A percentile compares a stretch with the other conserved stretches of the same genome.
These are phyloP conservation scores for Chytriomyces sp. DNA, from an alignment of 192 early-diverging fungal genomes.

Conservation along the genomic window DNA sequence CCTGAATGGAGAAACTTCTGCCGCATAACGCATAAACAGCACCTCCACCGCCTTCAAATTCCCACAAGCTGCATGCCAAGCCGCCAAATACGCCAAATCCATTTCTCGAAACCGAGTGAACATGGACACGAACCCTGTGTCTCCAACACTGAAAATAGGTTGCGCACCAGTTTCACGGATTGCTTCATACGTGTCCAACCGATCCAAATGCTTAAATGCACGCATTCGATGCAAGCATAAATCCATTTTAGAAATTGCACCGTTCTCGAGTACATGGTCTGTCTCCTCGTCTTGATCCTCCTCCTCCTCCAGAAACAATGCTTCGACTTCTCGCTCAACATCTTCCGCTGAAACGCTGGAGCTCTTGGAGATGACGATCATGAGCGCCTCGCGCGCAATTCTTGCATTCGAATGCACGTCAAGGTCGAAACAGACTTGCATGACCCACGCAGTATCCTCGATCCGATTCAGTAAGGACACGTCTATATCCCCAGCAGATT, in stretches of 20 bases:
- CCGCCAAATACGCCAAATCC: constrained; percentile 64
- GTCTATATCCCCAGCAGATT: constrained; percentile 58
- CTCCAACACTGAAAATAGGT: constrained; percentile 5
- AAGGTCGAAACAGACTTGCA: constrained; percentile 7
- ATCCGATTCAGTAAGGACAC: constrained; percentile 38
- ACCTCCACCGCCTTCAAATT: constrained; percentile 63
- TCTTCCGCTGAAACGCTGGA: constrained; percentile 50
- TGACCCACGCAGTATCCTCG: constrained; percentile 31
- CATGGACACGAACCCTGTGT: constrained; percentile 47
- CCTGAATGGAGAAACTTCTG: constrained; percentile 64
- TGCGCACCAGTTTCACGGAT: constrained; percentile 45
- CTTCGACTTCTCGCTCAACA: constrained; percentile 47
- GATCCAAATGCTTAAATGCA: constrained; percentile 66
- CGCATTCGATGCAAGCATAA: constrained; percentile 58
- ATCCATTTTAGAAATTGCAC: constrained; percentile 4
- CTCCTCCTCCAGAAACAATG: constrained; percentile 34
- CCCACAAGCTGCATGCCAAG: constrained; percentile 61
- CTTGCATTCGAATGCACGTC: neutral
- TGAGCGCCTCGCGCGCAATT: constrained; percentile 46
- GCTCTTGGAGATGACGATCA: constrained; percentile 60
- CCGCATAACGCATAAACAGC: constrained; percentile 66
- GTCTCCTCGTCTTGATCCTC: constrained; percentile 21
- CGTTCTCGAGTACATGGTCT: neutral
- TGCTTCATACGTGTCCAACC: constrained; percentile 65
- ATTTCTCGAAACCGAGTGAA: constrained; percentile 65